Conservation (phyloP, 306 rosid species). For the Notholithocarpus densiflorus region DNA sequence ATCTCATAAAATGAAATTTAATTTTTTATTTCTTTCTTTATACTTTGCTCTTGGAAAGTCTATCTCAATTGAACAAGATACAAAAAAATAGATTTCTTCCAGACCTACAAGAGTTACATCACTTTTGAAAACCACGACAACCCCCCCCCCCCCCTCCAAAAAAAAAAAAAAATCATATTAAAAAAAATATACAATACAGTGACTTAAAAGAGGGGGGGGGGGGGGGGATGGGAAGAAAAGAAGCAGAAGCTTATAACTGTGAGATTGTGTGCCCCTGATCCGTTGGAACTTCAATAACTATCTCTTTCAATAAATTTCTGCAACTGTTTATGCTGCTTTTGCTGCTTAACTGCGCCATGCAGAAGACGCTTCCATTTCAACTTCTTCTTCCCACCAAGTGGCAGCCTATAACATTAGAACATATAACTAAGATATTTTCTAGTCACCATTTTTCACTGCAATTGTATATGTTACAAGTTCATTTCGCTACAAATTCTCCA, state of each 20-base stretch:
- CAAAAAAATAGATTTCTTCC: neutral
- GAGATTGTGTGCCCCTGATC: neutral
- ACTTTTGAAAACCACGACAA: neutral
- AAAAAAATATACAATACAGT: neutral
- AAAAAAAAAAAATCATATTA: neutral
- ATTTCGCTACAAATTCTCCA: no score
- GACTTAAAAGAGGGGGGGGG: neutral
- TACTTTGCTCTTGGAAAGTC: neutral
- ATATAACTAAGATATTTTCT: slow-evolving; percentile 17
- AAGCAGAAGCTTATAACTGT: neutral
- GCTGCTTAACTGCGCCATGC: slow-evolving; percentile 77
- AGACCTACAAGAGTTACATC: neutral
- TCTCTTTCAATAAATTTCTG: slow-evolving; percentile 3
- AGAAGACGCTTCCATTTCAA: slow-evolving; percentile 68
- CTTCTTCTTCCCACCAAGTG: slow-evolving; percentile 99
- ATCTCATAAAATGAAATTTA: no score
- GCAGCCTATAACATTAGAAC: slow-evolving; percentile 46
- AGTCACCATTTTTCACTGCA: neutral
- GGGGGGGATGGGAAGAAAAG: neutral
- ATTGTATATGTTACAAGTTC: no score
- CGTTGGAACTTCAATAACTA: neutral
- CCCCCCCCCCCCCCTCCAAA: no score
- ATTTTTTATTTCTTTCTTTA: no score
- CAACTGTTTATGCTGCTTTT: neutral
- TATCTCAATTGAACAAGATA: neutral